Conservation (phyloP, 352 stramenopile species). For the Pythium myriotylum region DNA sequence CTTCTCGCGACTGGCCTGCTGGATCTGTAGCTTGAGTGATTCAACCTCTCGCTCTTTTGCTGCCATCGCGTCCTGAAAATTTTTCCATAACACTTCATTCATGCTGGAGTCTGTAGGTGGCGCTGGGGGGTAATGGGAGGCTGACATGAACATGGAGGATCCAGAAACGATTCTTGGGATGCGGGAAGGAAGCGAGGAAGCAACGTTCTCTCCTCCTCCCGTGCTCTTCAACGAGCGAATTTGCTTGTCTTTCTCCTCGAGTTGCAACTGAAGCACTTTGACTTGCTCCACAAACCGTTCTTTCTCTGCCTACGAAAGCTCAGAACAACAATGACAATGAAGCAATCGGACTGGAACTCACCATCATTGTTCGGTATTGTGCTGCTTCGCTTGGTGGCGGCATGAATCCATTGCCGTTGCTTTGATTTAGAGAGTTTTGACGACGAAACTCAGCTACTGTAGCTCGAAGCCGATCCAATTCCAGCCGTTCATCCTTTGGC, state of each 20-base stretch:
- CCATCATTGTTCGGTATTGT: conserved; percentile 56
- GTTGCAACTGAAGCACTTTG: conserved; percentile 49
- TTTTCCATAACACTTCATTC: conserved; percentile 46
- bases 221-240: conserved; percentile 22
- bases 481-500: conserved; percentile 40
- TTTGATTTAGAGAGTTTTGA: conserved; percentile 14
- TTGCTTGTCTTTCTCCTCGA: conserved; percentile 69
- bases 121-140: conserved; percentile 16
- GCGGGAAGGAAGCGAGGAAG: conserved; percentile 4
- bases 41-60: conserved; percentile 70
- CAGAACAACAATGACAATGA: background rate
- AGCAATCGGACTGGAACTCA: conserved; percentile 21
- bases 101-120: conserved; percentile 15
- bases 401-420: conserved; percentile 33
- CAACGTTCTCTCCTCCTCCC: conserved; percentile 1
- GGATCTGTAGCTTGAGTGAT: conserved; percentile 42
- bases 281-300: conserved; percentile 60
- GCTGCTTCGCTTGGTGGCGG: conserved; percentile 44
- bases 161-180: conserved; percentile 16
- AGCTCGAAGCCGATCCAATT: conserved; percentile 52
- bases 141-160: background rate
- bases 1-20: conserved; percentile 8
- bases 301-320: conserved; percentile 56
- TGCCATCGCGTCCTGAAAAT: conserved; percentile 53
- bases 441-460: conserved; percentile 42